Percentiles rank a stretch among this genome's conserved stretches.
These are phyloP conservation scores for Fusarium illudens DNA, from an alignment of 2,329 filamentous ascomycete species.

Conservation along the genomic window DNA sequence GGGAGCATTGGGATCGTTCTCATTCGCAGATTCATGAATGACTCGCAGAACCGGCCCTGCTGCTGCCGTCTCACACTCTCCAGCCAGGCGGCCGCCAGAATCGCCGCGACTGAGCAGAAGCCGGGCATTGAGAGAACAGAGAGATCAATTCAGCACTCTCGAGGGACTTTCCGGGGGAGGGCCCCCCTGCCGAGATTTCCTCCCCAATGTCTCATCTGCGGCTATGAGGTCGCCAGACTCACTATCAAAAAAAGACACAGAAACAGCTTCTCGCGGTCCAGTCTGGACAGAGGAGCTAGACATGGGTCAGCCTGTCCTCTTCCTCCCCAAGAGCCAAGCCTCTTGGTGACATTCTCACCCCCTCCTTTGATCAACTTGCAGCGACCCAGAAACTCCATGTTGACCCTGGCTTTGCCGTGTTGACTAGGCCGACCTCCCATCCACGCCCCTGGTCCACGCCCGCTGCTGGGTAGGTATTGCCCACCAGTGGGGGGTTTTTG, in stretches of 20 bases:
- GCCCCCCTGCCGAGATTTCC: constrained; percentile 23
- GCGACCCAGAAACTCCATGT: constrained; percentile 35
- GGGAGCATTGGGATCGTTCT: background rate
- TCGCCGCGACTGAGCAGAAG: constrained; percentile 10
- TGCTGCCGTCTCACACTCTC: background rate
- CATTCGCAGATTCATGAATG: background rate
- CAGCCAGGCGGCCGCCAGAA: constrained; percentile 10
- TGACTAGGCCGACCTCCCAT: constrained; percentile 29
- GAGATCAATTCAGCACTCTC: constrained; percentile 20
- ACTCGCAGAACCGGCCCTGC: background rate
- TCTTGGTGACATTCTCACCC: constrained; percentile 35
- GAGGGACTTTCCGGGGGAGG: constrained; percentile 14
- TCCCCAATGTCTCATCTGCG: constrained; percentile 37
- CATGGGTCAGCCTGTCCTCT: constrained; percentile 33
- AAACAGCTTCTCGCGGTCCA: constrained; percentile 27
- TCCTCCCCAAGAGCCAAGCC: constrained; percentile 30
- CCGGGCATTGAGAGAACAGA: constrained; percentile 20
- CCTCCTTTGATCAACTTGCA: constrained; percentile 42
- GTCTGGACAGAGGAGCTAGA: constrained; percentile 32
- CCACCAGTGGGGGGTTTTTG: constrained; percentile 33
- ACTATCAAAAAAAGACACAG: constrained; percentile 33
- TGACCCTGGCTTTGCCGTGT: constrained; percentile 31
- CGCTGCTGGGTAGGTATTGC: constrained; percentile 3
- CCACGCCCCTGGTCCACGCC: constrained; percentile 29
- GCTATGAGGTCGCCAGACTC: constrained; percentile 25